Base-by-base conservation (phyloP, 768 basidiomycete genomes). In the Neoboletus subvelutipes region DNA sequence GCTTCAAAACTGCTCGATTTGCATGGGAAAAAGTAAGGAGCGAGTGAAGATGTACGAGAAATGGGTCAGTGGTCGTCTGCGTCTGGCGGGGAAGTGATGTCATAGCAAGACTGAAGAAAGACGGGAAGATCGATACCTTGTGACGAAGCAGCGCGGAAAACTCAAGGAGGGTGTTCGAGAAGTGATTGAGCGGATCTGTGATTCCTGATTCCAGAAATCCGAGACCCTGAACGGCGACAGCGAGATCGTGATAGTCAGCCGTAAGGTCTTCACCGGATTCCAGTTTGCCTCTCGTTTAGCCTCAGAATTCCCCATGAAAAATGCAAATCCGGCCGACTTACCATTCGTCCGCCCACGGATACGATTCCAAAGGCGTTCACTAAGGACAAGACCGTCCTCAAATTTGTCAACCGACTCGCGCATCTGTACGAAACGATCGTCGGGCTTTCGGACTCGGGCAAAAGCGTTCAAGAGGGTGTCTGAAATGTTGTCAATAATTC, bases 131-230 rank as follows among this genome's bases (percentile, higher is more conserved):
- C 65, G 82, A 22, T 73, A 93, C 94, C 64, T 84, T 83, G 68
- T 96, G 92, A 53, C 93, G 86, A 39, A 95, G 72, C 22, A 96
- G 75, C 0, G 93, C 89, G 3, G 95, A 97, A 70, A 98, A 98
- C 71, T 98, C 95, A 37, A 98, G 80, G 52, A 99, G 78, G 2
- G 94, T 94, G 69, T 96, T 95, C 31, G 96, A 97, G 64, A 98
- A 98, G 69, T 96, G 88, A 67, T 96, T 96, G 63, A 99, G 77
- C 1, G 94, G 95, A 67, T 99, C 97, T 45, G 97, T 99, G 62
- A 99, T 99, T 39, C 97, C 97, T 60, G 92, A 93, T 74, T 99
- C 97, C 61, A 99, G 82, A 76, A 98, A 98, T 63, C 96, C 97
- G 58, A 99, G 83, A 50, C 95, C 96, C 71, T 98, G 96, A 46